These are phyloP conservation scores for Cladosporium sp. DNA, from an alignment of 2,329 filamentous ascomycete genomes.

Conservation along the genomic window DNA sequence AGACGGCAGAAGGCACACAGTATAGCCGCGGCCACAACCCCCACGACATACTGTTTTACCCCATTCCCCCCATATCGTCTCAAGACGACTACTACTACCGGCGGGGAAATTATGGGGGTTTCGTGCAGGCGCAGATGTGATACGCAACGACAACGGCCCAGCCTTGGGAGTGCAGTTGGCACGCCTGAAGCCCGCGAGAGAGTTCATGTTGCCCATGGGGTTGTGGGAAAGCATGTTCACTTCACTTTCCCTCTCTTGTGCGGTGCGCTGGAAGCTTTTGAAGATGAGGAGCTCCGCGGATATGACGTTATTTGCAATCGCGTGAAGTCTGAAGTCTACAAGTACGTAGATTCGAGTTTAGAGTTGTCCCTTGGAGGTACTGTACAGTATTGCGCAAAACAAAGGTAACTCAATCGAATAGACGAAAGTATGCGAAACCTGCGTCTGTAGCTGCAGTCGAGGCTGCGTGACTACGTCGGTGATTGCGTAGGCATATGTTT, in stretches of 20 bases:
- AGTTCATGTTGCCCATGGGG: background rate
- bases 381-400: background rate
- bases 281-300: background rate
- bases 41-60: background rate
- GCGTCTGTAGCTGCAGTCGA: background rate
- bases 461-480: background rate
- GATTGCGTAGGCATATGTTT: background rate
- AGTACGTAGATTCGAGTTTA: background rate
- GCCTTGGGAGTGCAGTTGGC: background rate
- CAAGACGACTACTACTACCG: background rate
- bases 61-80: background rate
- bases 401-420: background rate
- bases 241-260: background rate
- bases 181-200: background rate
- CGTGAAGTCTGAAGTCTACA: background rate
- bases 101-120: slow-evolving; percentile 7
- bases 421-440: background rate
- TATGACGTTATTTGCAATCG: background rate
- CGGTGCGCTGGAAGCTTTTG: background rate
- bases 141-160: background rate
- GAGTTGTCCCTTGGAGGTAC: too few species aligned
- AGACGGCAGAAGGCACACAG: background rate
- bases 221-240: background rate
- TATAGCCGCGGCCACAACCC: background rate
- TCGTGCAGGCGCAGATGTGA: background rate